Evolutionary conservation across 2,329 filamentous ascomycete species (phyloP), one percentile per base, ranked within the genome.

Genomic region (Ophiostoma ips): DNA sequence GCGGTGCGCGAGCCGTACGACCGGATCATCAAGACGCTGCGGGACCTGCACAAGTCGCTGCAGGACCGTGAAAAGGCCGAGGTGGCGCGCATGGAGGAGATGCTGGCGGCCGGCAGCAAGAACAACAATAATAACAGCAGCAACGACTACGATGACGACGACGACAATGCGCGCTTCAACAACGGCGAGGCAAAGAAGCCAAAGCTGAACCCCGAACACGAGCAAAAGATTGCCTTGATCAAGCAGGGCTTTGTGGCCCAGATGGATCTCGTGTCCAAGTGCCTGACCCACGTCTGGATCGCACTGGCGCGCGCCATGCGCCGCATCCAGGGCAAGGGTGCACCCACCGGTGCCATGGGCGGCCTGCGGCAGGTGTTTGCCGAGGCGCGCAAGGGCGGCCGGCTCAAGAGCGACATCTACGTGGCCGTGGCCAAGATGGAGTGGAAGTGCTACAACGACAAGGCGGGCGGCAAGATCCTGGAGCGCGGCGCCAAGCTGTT

Each of bases 361-460:
- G 92, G 92, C 3, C 84, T 94, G 58, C 79, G 92, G 53, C 84
- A 87, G 57, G 80, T 95, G 12, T 96, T 98, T 61, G 82, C 80
- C 2, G 88, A 96, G 63, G 89, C 92, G 45, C 80, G 92, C 33
- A 84, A 85, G 59, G 81, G 82, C 56, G 94, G 92, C 16, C 84
- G 88, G 49, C 76, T 98, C 43, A 92, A 87, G 8, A 94, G 87
- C 59, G 92, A 96, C 62, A 87, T 95, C 6, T 98, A 98, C 62
- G 85, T 95, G 49, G 88, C 88, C 1, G 87, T 87, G 57, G 92
- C 94, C 15, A 73, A 94, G 52, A 85, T 98, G 61, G 92, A 98
- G 64, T 90, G 92, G 62, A 83, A 94, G 58, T 94, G 94, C 57
- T 98, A 98, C 66, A 92, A 94, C 61, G 92, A 96, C 59, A 78